phyloP scores from a whole-genome alignment of 495 filamentous ascomycete species.

The Xylaria castorea region DNA sequence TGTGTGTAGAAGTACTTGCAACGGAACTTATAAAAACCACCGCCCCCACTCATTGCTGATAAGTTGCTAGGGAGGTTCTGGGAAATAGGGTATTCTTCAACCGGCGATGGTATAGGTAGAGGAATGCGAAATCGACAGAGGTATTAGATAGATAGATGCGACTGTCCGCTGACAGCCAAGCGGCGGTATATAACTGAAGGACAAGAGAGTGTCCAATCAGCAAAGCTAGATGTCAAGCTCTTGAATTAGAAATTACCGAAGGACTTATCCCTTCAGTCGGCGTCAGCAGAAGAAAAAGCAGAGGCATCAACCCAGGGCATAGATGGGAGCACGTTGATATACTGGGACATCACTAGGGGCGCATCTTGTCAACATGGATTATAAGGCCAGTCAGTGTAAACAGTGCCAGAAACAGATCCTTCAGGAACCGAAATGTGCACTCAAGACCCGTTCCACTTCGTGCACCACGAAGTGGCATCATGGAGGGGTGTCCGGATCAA shows the following conservation, averaged over 20 bases:
- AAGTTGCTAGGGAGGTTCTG: background rate
- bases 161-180: slow-evolving; percentile 34
- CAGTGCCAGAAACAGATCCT: slow-evolving; percentile 23
- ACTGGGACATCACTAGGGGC: slow-evolving; percentile 11
- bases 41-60: slow-evolving; percentile 60
- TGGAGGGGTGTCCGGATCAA: slow-evolving; percentile 22
- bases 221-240: slow-evolving; percentile 2
- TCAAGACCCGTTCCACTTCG: slow-evolving; percentile 8
- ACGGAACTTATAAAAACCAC: slow-evolving; percentile 66
- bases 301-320: slow-evolving; percentile 13
- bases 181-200: slow-evolving; percentile 25
- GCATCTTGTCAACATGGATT: slow-evolving; percentile 20
- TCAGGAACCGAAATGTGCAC: slow-evolving; percentile 13
- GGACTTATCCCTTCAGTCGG: background rate
- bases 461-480: slow-evolving; percentile 9
- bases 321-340: slow-evolving; percentile 29
- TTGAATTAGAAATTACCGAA: background rate
- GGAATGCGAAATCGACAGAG: slow-evolving; percentile 1
- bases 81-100: slow-evolving; percentile 11
- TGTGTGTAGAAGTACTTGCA: slow-evolving; percentile 67
- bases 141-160: slow-evolving; percentile 4
- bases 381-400: slow-evolving; percentile 15
- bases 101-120: background rate
- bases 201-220: slow-evolving; percentile 17
- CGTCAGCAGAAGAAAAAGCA: slow-evolving; percentile 4